Conservation (phyloP, 1,284 basidiomycete species). For the Retiboletus fuscus region DNA sequence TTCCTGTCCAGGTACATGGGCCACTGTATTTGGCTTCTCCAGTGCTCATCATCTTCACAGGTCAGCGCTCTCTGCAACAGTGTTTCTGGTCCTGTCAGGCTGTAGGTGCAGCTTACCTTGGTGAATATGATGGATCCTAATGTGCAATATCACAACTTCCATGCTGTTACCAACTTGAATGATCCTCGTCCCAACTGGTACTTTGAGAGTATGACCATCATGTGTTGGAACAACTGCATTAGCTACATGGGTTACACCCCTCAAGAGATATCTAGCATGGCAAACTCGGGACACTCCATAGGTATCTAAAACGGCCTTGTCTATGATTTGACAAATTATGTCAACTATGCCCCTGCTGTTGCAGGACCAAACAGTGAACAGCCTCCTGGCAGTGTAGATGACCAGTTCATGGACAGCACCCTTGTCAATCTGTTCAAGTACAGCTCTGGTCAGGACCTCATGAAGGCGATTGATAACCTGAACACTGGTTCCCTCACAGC, state of each 20-base stretch:
- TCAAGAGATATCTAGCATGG: constrained; percentile 81
- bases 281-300: constrained; percentile 71
- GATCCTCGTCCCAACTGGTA: constrained; percentile 99
- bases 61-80: constrained; percentile 96
- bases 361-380: constrained; percentile 71
- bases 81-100: constrained; percentile 83
- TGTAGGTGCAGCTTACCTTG: constrained; percentile 85
- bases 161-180: constrained; percentile 82
- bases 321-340: constrained; percentile 90
- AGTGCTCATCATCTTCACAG: constrained; percentile 51
- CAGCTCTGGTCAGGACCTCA: constrained; percentile 88
- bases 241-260: constrained; percentile 93
- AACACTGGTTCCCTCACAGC: constrained; percentile 72
- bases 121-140: constrained; percentile 86
- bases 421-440: constrained; percentile 88
- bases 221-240: constrained; percentile 89
- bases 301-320: constrained; percentile 87
- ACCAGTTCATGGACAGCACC: constrained; percentile 81
- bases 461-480: constrained; percentile 80
- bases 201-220: constrained; percentile 89
- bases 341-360: constrained; percentile 70
- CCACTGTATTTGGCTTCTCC: neutral
- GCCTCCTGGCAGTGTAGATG: constrained; percentile 65
- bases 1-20: constrained; percentile 88
- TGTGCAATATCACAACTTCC: constrained; percentile 96